A percentile compares a stretch with the other conserved stretches of the same genome.
Evolutionary conservation across 1,139 yeast species (phyloP).

Genomic region (Candida neerlandica): DNA sequence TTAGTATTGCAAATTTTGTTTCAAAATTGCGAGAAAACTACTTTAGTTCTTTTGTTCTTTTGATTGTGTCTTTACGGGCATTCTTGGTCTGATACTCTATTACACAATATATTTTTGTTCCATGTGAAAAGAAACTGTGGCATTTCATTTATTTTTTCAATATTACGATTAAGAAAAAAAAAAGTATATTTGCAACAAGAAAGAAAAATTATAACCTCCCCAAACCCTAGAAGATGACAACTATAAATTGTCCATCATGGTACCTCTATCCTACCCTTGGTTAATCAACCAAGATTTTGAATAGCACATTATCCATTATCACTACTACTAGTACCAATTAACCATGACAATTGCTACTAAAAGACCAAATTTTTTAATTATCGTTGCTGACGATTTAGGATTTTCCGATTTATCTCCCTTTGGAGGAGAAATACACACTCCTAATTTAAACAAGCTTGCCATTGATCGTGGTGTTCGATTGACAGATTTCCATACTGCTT

Average conservation of each 20-base stretch:
- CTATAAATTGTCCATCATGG: too few relatives aligned
- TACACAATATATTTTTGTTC: not conserved
- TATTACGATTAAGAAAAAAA: too few relatives aligned
- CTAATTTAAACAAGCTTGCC: conserved; percentile 51
- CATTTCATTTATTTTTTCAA: not conserved
- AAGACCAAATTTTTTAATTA: conserved; percentile 51
- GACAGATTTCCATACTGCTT: conserved; percentile 64
- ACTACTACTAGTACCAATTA: not conserved
- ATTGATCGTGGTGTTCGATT: conserved; percentile 43
- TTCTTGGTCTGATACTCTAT: too few relatives aligned
- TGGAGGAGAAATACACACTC: conserved; percentile 63
- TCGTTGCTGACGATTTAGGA: conserved; percentile 66
- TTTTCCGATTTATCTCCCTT: conserved; percentile 59
- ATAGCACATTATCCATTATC: too few relatives aligned
- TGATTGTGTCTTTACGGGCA: too few relatives aligned
- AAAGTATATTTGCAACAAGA: too few relatives aligned
- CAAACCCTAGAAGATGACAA: too few relatives aligned
- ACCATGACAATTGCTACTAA: conserved; percentile 12
- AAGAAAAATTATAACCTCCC: too few relatives aligned
- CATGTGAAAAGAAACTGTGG: not conserved
- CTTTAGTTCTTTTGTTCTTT: too few relatives aligned
- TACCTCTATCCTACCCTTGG: too few relatives aligned
- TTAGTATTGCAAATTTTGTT: not conserved
- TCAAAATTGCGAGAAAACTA: not conserved
- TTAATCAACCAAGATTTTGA: too few relatives aligned